Evolutionary conservation across 2,329 filamentous ascomycete genomes (phyloP).

Genomic region (Waltergamsia citrina): DNA sequence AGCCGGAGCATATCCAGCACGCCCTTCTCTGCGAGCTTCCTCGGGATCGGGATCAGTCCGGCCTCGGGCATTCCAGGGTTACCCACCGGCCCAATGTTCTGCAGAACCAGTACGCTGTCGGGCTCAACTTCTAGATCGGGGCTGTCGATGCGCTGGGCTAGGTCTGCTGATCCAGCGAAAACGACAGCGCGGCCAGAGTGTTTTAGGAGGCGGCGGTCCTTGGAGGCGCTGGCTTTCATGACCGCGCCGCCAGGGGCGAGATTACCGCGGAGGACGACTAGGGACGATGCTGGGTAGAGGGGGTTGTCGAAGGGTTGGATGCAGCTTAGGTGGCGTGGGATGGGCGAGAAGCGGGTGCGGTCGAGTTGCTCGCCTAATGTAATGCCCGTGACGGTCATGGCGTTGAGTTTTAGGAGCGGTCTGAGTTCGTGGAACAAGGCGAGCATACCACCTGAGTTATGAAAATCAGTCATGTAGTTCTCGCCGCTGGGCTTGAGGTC

Average conservation of each 20-base stretch:
- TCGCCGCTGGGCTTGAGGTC: conserved; percentile 80
- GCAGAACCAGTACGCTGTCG: conserved; percentile 64
- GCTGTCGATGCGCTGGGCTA: conserved; percentile 53
- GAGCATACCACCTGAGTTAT: conserved; percentile 78
- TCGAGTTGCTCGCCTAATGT: conserved; percentile 75
- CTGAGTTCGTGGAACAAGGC: conserved; percentile 71
- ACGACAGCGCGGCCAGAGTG: conserved; percentile 43
- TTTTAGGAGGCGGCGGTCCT: conserved; percentile 51
- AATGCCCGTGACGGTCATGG: conserved; percentile 74
- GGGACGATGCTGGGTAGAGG: conserved; percentile 67
- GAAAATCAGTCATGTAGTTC: conserved; percentile 85
- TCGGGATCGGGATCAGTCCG: conserved; percentile 51
- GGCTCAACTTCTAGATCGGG: conserved; percentile 50
- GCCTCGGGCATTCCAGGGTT: conserved; percentile 94
- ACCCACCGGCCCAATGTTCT: conserved; percentile 83
- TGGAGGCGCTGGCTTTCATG: conserved; percentile 80
- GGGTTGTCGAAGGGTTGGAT: conserved; percentile 58
- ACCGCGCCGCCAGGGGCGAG: conserved; percentile 76
- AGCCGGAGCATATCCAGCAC: conserved; percentile 74
- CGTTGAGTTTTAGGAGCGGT: conserved; percentile 66
- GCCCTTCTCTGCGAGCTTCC: conserved; percentile 67
- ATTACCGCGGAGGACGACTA: conserved; percentile 77
- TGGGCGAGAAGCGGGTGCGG: conserved; percentile 50
- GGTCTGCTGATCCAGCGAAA: conserved; percentile 69
- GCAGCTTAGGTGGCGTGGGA: conserved; percentile 25